phyloP scores from a whole-genome alignment of 2,329 filamentous ascomycete species.

The Botrytis tulipae region DNA sequence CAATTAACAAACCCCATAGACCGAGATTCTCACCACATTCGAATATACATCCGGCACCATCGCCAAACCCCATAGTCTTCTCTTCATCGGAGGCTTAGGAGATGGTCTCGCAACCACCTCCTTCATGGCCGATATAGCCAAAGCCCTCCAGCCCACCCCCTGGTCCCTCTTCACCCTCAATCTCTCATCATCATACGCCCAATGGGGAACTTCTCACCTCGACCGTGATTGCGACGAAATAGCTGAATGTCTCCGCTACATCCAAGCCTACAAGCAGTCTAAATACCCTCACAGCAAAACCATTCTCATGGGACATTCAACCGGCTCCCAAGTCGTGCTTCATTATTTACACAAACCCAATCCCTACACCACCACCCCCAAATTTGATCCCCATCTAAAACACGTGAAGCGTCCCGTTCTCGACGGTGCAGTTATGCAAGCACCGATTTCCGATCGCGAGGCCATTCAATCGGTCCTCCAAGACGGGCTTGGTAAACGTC shows the following conservation, averaged over 20 bases:
- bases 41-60: constrained; percentile 40
- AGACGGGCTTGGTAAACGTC: constrained; percentile 36
- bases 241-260: constrained; percentile 37
- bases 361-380: constrained; percentile 32
- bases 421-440: constrained; percentile 62
- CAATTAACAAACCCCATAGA: constrained; percentile 33
- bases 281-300: constrained; percentile 44
- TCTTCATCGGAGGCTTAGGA: constrained; percentile 53
- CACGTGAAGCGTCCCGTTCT: constrained; percentile 45
- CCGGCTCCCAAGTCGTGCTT: constrained; percentile 64
- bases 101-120: constrained; percentile 50
- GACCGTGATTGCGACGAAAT: constrained; percentile 42
- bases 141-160: constrained; percentile 40
- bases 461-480: constrained; percentile 44
- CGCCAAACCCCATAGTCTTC: constrained; percentile 45
- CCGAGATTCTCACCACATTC: constrained; percentile 42
- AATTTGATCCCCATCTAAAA: constrained; percentile 12
- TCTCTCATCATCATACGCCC: constrained; percentile 43
- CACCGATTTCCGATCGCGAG: constrained; percentile 61
- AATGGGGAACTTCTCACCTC: constrained; percentile 42
- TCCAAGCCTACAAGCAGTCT: constrained; percentile 38
- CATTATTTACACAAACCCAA: constrained; percentile 54
- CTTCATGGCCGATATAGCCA: constrained; percentile 48
- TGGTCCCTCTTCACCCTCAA: constrained; percentile 42
- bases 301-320: constrained; percentile 66